These are phyloP conservation scores for Saccharomycodes ludwigii DNA, from an alignment of 805 yeast species.

Conservation along the genomic window DNA sequence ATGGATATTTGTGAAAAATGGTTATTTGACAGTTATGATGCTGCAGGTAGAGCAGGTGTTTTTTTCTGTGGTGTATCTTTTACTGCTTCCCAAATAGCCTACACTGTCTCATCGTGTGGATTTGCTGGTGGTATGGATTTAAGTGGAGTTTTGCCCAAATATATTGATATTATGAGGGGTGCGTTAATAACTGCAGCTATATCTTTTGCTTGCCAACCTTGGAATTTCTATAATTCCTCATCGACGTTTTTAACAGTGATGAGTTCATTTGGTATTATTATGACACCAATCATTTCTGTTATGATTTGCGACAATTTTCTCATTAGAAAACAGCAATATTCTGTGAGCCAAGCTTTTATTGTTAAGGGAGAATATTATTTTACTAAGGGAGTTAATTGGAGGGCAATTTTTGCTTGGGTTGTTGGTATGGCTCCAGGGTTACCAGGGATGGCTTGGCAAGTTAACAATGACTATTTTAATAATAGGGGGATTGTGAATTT, in stretches of 20 bases:
- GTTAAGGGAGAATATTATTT: conserved; percentile 26
- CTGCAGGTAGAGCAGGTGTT: conserved; percentile 27
- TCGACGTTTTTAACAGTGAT: conserved; percentile 27
- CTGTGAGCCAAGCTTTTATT: conserved; percentile 21
- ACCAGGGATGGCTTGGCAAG: conserved; percentile 34
- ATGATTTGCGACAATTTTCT: conserved; percentile 30
- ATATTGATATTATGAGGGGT: conserved; percentile 30
- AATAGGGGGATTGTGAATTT: conserved; percentile 29
- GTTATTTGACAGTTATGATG: conserved; percentile 20
- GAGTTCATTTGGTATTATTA: conserved; percentile 27
- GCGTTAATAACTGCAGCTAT: conserved; percentile 24
- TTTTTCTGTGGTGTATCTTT: conserved; percentile 30
- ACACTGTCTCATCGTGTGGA: conserved; percentile 28
- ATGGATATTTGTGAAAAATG: conserved; percentile 22
- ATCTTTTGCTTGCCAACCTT: conserved; percentile 28
- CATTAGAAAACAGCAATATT: conserved; percentile 24
- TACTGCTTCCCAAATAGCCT: conserved; percentile 26
- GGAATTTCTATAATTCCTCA: conserved; percentile 28
- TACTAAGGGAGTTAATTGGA: conserved; percentile 27
- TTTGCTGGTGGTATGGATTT: conserved; percentile 34
- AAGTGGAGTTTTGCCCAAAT: conserved; percentile 28
- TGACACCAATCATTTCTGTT: conserved; percentile 28
- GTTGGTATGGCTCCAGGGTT: conserved; percentile 34
- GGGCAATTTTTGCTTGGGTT: conserved; percentile 24
- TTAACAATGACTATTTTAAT: conserved; percentile 17